Base-by-base conservation (phyloP, 805 yeast genomes). In the Metschnikowia kofuensis region DNA sequence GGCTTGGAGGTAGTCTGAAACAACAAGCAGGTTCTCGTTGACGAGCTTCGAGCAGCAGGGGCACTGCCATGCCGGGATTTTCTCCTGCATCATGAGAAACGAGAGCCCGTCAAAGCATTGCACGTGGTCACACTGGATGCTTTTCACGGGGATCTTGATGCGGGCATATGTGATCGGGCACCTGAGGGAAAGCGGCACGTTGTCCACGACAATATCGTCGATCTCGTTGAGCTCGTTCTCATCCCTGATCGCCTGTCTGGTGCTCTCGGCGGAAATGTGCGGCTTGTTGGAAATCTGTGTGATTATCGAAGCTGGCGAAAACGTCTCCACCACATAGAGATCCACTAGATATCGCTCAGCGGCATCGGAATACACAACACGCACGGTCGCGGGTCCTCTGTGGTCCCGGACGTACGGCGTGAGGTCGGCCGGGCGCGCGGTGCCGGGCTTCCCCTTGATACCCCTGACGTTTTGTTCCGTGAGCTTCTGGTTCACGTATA, bases 41-140 rank as follows among this genome's bases (percentile, higher is more conserved):
- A 89, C 68, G 2, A 61, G 61, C 6, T 67, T 69, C 52, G 78
- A 79, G 63, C 99, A 94, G 4, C 89, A 76, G 0, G 97, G 97
- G 61, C 99, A 94, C 44, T 70, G 69, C 97, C 97, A 92, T 0
- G 87, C 80, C 0, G 96, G 86, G 0, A 87, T 80, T 61, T 86
- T 92, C 47, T 75, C 74, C 63, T 92, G 98, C 39, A 90, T 74
- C 59, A 82, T 79, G 9, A 94, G 57, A 61, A 79, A 94, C 39
- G 87, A 80, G 34, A 75, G 64, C 0, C 88, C 91, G 66, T 94
- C 99, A 64, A 91, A 89, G 62, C 98, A 91, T 59, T 87, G 92
- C 13, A 89, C 68, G 66, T 94, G 99, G 34, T 77, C 70, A 67
- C 99, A 94, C 41, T 67, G 71, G 1, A 75, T 67, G 1, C 96